Percentiles rank a stretch among this genome's conserved stretches.
phyloP scores from a whole-genome alignment of 2,329 filamentous ascomycete species.

The Drechslerella stenobrocha region DNA sequence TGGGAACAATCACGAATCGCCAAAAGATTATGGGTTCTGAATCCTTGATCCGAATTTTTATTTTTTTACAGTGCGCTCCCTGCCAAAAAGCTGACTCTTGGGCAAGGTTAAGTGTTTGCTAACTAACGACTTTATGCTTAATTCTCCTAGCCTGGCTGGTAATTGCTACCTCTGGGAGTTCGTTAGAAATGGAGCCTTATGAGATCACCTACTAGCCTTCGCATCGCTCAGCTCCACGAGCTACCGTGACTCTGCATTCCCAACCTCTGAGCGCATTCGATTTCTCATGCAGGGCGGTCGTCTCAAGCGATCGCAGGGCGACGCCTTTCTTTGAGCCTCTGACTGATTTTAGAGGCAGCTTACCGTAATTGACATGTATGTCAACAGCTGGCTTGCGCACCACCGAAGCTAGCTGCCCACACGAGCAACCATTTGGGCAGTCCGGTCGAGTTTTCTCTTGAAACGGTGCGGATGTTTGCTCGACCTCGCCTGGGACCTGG shows the following conservation, averaged over 20 bases:
- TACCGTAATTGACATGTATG: background rate
- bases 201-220: constrained; percentile 18
- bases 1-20: constrained; percentile 23
- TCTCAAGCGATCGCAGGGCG: too few species aligned
- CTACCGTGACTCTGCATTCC: constrained; percentile 22
- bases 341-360: background rate
- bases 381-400: background rate
- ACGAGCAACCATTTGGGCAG: constrained; percentile 37
- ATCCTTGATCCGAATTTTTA: constrained; percentile 33
- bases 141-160: constrained; percentile 5
- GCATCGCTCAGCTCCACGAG: constrained; percentile 12
- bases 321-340: too few species aligned
- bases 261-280: constrained; percentile 24
- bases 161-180: background rate
- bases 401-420: constrained; percentile 28
- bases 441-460: constrained; percentile 41
- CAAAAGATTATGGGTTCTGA: constrained; percentile 24
- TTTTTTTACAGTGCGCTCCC: constrained; percentile 17
- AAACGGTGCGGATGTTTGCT: constrained; percentile 44
- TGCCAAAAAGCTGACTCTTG: constrained; percentile 12
- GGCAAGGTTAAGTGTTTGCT: background rate
- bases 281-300: constrained; percentile 26
- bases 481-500: constrained; percentile 2
- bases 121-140: background rate
- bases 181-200: constrained; percentile 12